A percentile compares a stretch with the other conserved stretches of the same genome.
Evolutionary conservation across 2,329 filamentous ascomycete species (phyloP).

Genomic region (Fusarium abutilonis): DNA sequence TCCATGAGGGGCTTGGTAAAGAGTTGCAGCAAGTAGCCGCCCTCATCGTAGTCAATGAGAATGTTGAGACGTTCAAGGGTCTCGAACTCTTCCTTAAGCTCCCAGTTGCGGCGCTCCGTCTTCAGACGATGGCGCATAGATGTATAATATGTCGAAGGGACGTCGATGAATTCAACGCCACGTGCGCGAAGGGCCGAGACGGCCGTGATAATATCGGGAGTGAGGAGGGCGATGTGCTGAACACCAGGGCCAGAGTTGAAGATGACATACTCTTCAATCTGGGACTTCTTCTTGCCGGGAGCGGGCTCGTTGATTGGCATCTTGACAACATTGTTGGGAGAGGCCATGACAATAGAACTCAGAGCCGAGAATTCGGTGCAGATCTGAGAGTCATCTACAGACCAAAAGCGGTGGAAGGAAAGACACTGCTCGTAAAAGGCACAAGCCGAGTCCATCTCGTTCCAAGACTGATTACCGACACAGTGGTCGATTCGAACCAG

Average conservation of each 20-base stretch:
- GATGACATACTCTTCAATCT: conserved; percentile 93
- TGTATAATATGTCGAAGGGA: conserved; percentile 87
- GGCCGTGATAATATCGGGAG: conserved; percentile 78
- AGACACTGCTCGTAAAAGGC: conserved; percentile 86
- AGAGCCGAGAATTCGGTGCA: conserved; percentile 92
- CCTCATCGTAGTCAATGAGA: conserved; percentile 94
- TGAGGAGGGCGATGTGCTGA: conserved; percentile 91
- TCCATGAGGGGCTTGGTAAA: conserved; percentile 93
- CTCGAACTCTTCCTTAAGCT: conserved; percentile 82
- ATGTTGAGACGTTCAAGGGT: conserved; percentile 82
- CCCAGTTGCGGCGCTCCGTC: conserved; percentile 67
- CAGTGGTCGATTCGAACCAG: conserved; percentile 91
- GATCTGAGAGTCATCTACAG: conserved; percentile 91
- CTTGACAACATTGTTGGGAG: conserved; percentile 85
- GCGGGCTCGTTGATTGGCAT: conserved; percentile 99
- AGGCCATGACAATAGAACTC: conserved; percentile 90
- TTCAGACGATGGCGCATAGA: conserved; percentile 78
- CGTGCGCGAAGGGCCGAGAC: conserved; percentile 84
- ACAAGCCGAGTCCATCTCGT: conserved; percentile 78
- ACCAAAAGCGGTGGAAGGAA: conserved; percentile 97
- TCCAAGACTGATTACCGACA: conserved; percentile 96
- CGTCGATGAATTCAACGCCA: conserved; percentile 91
- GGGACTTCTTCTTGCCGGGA: conserved; percentile 85
- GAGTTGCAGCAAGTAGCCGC: conserved; percentile 80
- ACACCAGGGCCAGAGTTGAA: conserved; percentile 92